Evolutionary conservation across 148 eudicot species (phyloP), one percentile per base, ranked within the genome.

Genomic region (Selenicereus undatus): DNA sequence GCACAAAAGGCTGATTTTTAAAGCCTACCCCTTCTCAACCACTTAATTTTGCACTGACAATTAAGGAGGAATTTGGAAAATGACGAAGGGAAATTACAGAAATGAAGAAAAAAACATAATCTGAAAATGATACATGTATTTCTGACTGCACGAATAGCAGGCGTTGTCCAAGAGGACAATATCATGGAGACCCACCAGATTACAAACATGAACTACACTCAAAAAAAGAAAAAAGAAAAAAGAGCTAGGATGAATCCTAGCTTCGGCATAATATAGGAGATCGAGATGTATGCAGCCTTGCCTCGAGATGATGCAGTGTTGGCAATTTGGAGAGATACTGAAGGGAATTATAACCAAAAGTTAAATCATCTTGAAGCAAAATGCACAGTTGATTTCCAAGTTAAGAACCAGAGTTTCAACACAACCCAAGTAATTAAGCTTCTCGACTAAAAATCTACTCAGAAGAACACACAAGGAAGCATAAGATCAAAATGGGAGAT

Each of bases 91-190:
- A 75, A 54, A 54, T 54, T 54, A 24, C 24, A n/a, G 8, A 27
- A 74, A 74, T 36, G 39, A 36, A 24, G 45, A 20, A 18, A 54
- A 76, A 27, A 48, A 4, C 20, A 24, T 32, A 13, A 66, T 66
- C 71, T 66, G 71, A 66, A 24, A 66, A 66, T 11, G 71, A 66
- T 66, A 27, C 18, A 26, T n/a, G 30, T 6, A 56, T 24, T 24
- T 45, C 56, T 21, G 36, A 45, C 18, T 74, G 20, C 10, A 27
- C 16, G 30, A 75, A 29, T 39, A 16, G 30, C 76, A 80, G n/a
- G 72, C 52, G 58, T 58, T 36, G 52, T n/a, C 66, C 68, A 14
- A 71, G 52, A 79, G 22, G 24, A 70, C 56, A 72, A 20, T 71
- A 54, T 20, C 74, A 26, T 32, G 36, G 18, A 43, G 20, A 73